Percentiles rank a stretch among this genome's conserved stretches.
Evolutionary conservation across 768 basidiomycete genomes (phyloP).

Genomic region (Tulasnella sp.): DNA sequence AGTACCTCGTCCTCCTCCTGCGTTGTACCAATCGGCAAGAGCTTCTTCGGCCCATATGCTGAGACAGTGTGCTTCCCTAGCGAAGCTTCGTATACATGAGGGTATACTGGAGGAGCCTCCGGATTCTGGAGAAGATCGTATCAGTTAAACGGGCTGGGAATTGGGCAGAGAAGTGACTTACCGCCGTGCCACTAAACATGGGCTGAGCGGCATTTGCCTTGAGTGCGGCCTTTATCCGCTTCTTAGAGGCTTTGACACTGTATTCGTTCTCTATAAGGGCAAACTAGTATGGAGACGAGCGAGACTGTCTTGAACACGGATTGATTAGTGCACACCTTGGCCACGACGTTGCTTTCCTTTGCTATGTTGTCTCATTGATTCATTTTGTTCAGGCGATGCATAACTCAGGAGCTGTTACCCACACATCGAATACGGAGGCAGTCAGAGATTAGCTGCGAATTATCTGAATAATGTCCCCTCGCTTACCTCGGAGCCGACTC

Average conservation of each 20-base stretch:
- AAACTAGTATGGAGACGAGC: no score
- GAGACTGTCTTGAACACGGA: no score
- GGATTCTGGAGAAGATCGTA: constrained; percentile 25
- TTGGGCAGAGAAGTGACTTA: constrained; percentile 12
- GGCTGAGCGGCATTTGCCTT: constrained; percentile 54
- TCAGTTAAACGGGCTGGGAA: not conserved
- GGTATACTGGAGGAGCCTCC: constrained; percentile 49
- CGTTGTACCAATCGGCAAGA: constrained; percentile 73
- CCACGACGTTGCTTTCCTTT: constrained; percentile 1
- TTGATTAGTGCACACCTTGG: not conserved
- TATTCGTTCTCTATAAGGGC: constrained; percentile 6
- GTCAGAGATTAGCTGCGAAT: no score
- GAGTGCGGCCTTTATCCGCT: constrained; percentile 50
- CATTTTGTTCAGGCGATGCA: no score
- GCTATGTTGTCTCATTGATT: constrained; percentile 4
- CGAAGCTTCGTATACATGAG: constrained; percentile 79
- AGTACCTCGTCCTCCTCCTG: constrained; percentile 55
- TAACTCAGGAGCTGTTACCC: no score
- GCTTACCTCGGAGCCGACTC: constrained; percentile 41
- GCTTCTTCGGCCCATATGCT: constrained; percentile 60
- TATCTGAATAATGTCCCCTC: not conserved
- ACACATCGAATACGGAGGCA: no score
- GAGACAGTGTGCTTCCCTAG: constrained; percentile 49
- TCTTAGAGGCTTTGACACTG: constrained; percentile 33
- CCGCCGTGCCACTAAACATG: constrained; percentile 47